phyloP scores from a whole-genome alignment of 2,329 filamentous ascomycete genomes.

The Paramyrothecium sp. region DNA sequence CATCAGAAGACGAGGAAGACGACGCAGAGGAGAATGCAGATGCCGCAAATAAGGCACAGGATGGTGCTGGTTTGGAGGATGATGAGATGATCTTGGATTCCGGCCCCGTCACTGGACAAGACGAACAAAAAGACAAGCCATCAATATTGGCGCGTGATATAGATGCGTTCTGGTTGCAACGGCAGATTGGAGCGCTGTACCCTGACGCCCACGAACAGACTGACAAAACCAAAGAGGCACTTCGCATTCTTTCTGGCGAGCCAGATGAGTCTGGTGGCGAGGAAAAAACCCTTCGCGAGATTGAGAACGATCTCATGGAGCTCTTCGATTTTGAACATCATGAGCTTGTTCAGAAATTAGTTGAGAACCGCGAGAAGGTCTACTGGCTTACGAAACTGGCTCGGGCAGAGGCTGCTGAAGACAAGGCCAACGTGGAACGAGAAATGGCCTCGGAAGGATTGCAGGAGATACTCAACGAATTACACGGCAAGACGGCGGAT shows the following conservation, averaged over 20 bases:
- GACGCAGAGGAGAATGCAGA: constrained; percentile 63
- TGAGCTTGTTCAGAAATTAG: constrained; percentile 85
- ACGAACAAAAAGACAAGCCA: constrained; percentile 53
- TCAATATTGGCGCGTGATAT: constrained; percentile 82
- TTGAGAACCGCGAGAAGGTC: constrained; percentile 89
- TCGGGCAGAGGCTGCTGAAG: constrained; percentile 75
- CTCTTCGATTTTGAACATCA: constrained; percentile 97
- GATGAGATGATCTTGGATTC: constrained; percentile 86
- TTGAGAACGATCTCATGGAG: constrained; percentile 98
- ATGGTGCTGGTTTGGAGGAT: constrained; percentile 59
- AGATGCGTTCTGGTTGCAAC: constrained; percentile 95
- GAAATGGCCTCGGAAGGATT: constrained; percentile 91
- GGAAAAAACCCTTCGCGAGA: constrained; percentile 83
- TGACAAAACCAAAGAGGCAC: constrained; percentile 82
- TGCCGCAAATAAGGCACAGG: constrained; percentile 47
- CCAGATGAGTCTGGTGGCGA: constrained; percentile 70
- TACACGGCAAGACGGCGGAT: constrained; percentile 68
- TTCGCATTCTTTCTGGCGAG: constrained; percentile 78
- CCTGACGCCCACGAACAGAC: constrained; percentile 90
- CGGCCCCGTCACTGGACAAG: constrained; percentile 44
- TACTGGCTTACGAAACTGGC: constrained; percentile 93
- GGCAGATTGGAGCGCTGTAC: constrained; percentile 86
- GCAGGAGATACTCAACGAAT: constrained; percentile 82
- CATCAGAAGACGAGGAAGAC: constrained; percentile 76
- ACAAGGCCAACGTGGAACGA: constrained; percentile 74